Evolutionary conservation across 2,329 filamentous ascomycete genomes (phyloP), one percentile per base, ranked within the genome.

Genomic region (Trichoderma cornu-damae): DNA sequence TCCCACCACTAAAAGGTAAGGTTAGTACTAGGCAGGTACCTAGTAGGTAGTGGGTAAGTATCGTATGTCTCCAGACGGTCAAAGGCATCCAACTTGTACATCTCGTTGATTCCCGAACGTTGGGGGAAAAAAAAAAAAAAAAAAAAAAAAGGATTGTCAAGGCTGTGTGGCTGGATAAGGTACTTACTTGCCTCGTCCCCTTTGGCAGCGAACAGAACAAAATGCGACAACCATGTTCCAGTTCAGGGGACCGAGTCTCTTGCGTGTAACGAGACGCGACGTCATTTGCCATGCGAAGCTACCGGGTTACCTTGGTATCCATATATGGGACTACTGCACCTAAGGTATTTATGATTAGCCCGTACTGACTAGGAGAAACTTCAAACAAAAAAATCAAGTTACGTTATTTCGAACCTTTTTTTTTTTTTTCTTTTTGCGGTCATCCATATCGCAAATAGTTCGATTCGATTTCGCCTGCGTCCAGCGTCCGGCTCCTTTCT

Each of bases 261-360:
- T n/a, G n/a, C n/a, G 42, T 55, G 40, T 37, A 38, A 55, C 51
- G 42, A 44, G 32, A 38, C 32, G 51, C 51, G 51, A 55, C 51
- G 51, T 55, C 51, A 55, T 47, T 38, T 38, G 51, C 47, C 51
- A 55, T 55, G 32, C 51, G 30, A 22, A 30, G 34, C 14, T 43
- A 20, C 2, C 28, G 26, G 49, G 37, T n/a, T 43, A 52, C 49
- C 49, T 52, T n/a, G n/a, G n/a, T n/a, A 28, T 37, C 28, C 26
- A 3, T 24, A 37, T 52, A 34, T 43, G 49, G n/a, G 37, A 16
- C 24, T 24, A 44, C 24, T 35, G 16, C 30, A 50, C 35, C 35
- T 20, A n/a, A n/a, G n/a, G n/a, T n/a, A n/a, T n/a, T n/a, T n/a
- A n/a, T n/a, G n/a, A 20, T 35, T 44, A 43, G 50, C 50, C 30